Percentiles rank a stretch among this genome's conserved stretches.
phyloP scores from a whole-genome alignment of 441 rosid species.

The Syzygium malaccense region DNA sequence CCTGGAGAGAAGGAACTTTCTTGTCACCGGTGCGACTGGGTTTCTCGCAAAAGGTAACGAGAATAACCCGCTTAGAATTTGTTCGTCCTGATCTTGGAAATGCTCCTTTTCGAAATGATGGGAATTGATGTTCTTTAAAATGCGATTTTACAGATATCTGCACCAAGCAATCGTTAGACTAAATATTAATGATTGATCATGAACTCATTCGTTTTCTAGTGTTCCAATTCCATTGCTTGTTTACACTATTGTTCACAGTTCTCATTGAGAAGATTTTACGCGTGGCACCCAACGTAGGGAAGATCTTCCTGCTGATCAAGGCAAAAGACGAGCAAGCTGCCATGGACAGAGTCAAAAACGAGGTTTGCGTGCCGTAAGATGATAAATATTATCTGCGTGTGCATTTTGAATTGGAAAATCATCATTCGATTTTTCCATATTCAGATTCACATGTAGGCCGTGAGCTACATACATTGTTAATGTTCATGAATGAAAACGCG shows the following conservation, averaged over 20 bases:
- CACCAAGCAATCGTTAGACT: neutral
- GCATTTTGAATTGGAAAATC: neutral
- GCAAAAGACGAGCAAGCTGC: neutral
- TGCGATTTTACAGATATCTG: neutral
- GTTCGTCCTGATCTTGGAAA: neutral
- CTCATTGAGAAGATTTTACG: neutral
- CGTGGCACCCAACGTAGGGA: neutral
- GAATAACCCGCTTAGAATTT: neutral
- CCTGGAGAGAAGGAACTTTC: neutral
- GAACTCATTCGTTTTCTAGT: neutral
- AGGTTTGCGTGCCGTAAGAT: neutral
- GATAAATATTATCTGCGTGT: neutral
- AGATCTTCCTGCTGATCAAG: neutral
- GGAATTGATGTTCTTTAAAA: neutral
- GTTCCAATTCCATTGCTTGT: neutral
- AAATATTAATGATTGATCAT: neutral
- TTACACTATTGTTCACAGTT: neutral
- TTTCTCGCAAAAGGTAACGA: neutral
- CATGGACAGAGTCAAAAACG: neutral
- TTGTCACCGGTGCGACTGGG: conserved; percentile 1
- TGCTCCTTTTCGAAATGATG: neutral
- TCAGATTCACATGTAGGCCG: neutral
- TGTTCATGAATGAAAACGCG: neutral
- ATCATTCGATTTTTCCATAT: neutral
- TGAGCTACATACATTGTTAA: neutral